These are phyloP conservation scores for Fusarium chuoi DNA, from an alignment of 2,329 filamentous ascomycete species.

Conservation along the genomic window DNA sequence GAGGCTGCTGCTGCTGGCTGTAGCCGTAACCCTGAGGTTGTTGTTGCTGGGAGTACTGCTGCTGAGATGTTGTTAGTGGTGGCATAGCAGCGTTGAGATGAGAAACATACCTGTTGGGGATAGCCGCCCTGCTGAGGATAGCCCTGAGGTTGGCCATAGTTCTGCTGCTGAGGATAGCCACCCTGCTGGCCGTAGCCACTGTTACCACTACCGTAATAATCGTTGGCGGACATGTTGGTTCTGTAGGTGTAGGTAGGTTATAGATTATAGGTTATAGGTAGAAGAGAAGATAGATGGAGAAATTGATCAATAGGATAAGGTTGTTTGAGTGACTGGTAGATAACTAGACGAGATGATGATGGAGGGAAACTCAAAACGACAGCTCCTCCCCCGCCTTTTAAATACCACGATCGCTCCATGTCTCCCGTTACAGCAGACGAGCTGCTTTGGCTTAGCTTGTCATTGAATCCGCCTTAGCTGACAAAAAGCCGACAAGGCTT, in stretches of 20 bases:
- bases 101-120: constrained; percentile 42
- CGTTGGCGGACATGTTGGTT: constrained; percentile 50
- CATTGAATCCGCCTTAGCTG: constrained; percentile 34
- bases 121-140: constrained; percentile 35
- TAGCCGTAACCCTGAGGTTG: constrained; percentile 32
- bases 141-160: constrained; percentile 36
- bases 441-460: constrained; percentile 17
- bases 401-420: constrained; percentile 11
- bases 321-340: not conserved
- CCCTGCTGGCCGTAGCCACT: constrained; percentile 38
- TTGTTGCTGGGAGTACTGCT: constrained; percentile 40
- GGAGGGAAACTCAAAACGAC: not conserved
- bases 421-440: not conserved
- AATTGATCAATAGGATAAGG: not conserved
- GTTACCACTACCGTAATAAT: constrained; percentile 51
- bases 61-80: constrained; percentile 16
- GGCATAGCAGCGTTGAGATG: not conserved
- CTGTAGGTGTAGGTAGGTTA: not conserved
- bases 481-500: constrained; percentile 22
- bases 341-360: not conserved
- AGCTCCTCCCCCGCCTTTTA: constrained; percentile 35
- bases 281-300: not conserved
- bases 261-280: not conserved
- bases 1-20: constrained; percentile 38
- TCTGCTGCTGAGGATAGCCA: constrained; percentile 40